Base-by-base conservation (phyloP, 2,329 filamentous ascomycete genomes). In the Xylaria multiplex region DNA sequence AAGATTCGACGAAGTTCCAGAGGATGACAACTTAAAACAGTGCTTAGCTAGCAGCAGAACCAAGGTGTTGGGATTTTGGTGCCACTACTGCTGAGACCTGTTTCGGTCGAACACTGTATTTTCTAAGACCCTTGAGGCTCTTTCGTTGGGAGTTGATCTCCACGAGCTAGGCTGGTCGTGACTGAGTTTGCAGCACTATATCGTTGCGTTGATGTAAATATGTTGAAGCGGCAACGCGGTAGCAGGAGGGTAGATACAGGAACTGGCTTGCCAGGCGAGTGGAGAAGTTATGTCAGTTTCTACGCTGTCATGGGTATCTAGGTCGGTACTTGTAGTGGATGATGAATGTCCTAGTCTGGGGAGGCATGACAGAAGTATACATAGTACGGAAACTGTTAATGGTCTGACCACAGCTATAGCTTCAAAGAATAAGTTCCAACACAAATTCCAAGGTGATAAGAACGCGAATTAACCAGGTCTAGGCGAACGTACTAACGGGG, bases 281-380 rank as follows among this genome's bases (percentile, higher is more conserved):
- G 62, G 62, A 69, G 68, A 69, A 62, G 65, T 66, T 66, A 69
- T 69, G 65, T 69, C 59, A 68, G 62, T 69, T 53, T 65, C 59
- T 59, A 62, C 54, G 27, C 52, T 61, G 57, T 61, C 66, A 69
- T 69, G 66, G 66, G 64, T 69, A 45, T 67, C 22, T 37, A 62
- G 65, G 58, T 50, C 62, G 66, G 66, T 68, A 66, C 64, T 66
- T 69, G 66, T 66, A 66, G 55, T 57, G 53, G 60, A 58, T 64
- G 48, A 64, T 58, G 53, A 52, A 58, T 61, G 56, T 58, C 53
- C 63, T 60, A 55, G 60, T 60, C 66, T 62, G 64, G 59, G 56
- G 48, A 66, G 45, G 64, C 64, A 66, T 66, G 63, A 63, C 60
- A 65, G 60, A 64, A 60, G 50, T 30, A 65, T 59, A 62, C 42